Percentiles rank a stretch among this genome's conserved stretches.
Evolutionary conservation across 2,329 filamentous ascomycete species (phyloP).

Genomic region (Colletotrichum cuscutae): DNA sequence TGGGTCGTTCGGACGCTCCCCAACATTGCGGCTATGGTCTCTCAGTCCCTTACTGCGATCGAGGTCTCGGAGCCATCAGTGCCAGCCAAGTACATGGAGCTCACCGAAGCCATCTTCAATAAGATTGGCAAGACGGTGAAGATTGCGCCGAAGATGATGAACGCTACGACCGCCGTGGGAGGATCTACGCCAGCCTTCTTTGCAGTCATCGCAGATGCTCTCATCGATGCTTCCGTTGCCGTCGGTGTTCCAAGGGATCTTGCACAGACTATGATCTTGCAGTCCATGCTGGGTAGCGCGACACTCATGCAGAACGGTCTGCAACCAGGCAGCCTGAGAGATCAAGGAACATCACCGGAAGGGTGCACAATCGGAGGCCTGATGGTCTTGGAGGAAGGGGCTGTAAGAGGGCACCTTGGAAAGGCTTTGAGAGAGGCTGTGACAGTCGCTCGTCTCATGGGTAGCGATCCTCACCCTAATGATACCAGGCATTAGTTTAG

Average conservation of each 20-base stretch:
- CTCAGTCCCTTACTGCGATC: slow-evolving; percentile 46
- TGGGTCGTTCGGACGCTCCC: slow-evolving; percentile 47
- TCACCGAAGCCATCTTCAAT: slow-evolving; percentile 60
- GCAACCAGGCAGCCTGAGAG: slow-evolving; percentile 66
- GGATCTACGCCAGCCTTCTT: slow-evolving; percentile 71
- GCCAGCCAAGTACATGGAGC: slow-evolving; percentile 37
- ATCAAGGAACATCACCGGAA: slow-evolving; percentile 68
- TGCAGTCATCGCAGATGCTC: slow-evolving; percentile 66
- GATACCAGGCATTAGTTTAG: slow-evolving; percentile 43
- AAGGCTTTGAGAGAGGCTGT: slow-evolving; percentile 58
- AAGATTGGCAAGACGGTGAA: slow-evolving; percentile 63
- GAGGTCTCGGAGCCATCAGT: slow-evolving; percentile 40
- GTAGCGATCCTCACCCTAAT: slow-evolving; percentile 50
- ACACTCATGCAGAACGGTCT: slow-evolving; percentile 62
- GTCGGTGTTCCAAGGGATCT: slow-evolving; percentile 67
- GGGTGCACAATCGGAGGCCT: slow-evolving; percentile 70
- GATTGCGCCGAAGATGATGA: slow-evolving; percentile 62
- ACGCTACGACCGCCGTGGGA: slow-evolving; percentile 67
- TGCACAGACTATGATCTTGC: slow-evolving; percentile 68
- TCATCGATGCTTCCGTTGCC: slow-evolving; percentile 69
- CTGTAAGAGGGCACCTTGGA: slow-evolving; percentile 56
- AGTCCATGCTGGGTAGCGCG: slow-evolving; percentile 68
- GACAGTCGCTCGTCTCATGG: slow-evolving; percentile 56
- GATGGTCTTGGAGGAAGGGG: slow-evolving; percentile 68
- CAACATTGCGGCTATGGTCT: slow-evolving; percentile 47